Percentiles rank a stretch among this genome's conserved stretches.
Conservation (phyloP, 352 stramenopile species). For the Phytophthora podocarpi region DNA sequence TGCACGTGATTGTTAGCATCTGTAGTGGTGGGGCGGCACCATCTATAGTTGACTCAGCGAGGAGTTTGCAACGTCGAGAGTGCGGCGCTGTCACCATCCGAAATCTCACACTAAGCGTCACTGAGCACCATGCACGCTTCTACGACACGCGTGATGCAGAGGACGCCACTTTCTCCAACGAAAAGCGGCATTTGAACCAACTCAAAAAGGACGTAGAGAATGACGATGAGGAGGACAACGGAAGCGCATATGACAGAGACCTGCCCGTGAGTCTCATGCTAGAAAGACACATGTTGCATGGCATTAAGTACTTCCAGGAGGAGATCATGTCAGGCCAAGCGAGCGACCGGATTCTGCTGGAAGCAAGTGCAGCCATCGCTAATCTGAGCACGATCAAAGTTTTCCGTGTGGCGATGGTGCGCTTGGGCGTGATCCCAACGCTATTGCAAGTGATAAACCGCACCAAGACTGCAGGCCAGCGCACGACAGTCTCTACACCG, state of each 20-base stretch:
- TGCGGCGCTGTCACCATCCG: slow-evolving; percentile 64
- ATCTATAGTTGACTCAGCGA: background rate
- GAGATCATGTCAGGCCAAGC: slow-evolving; percentile 47
- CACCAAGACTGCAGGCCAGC: slow-evolving; percentile 11
- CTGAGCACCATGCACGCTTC: slow-evolving; percentile 59
- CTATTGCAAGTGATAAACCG: slow-evolving; percentile 47
- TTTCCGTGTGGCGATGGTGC: slow-evolving; percentile 66
- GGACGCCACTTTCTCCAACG: too few species aligned
- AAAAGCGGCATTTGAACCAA: too few species aligned
- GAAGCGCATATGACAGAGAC: background rate
- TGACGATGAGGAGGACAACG: slow-evolving; percentile 11
- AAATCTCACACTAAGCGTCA: slow-evolving; percentile 72
- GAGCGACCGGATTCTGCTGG: slow-evolving; percentile 52
- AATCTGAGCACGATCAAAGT: slow-evolving; percentile 73
- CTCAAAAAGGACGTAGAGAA: slow-evolving; percentile 1
- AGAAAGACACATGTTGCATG: slow-evolving; percentile 65
- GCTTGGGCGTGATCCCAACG: slow-evolving; percentile 53
- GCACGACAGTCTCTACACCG: slow-evolving; percentile 4
- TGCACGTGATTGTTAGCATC: slow-evolving; percentile 66
- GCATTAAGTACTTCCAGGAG: slow-evolving; percentile 60
- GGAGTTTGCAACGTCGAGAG: slow-evolving; percentile 47
- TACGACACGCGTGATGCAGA: too few species aligned
- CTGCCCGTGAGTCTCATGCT: slow-evolving; percentile 41
- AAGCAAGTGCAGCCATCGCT: slow-evolving; percentile 63
- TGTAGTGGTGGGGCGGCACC: slow-evolving; percentile 37